phyloP scores from a whole-genome alignment of 2,329 filamentous ascomycete genomes.

The Meredithiella fracta region DNA sequence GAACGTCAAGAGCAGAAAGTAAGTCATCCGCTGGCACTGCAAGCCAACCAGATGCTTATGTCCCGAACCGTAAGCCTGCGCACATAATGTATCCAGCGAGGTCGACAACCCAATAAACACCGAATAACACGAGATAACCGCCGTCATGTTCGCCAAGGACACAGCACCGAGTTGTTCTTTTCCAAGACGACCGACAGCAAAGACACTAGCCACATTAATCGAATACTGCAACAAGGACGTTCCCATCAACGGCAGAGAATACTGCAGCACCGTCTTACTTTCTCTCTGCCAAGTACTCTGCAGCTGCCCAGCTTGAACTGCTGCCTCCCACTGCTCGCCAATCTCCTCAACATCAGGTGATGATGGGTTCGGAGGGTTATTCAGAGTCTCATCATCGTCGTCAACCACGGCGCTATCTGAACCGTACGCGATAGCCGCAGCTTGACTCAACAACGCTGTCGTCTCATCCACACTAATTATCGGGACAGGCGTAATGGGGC shows the following conservation, averaged over 20 bases:
- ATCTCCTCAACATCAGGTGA: slow-evolving; percentile 39
- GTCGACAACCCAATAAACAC: slow-evolving; percentile 77
- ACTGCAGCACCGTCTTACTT: slow-evolving; percentile 59
- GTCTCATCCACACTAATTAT: slow-evolving; percentile 8
- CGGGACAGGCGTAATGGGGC: slow-evolving; percentile 1
- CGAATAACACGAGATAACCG: slow-evolving; percentile 61
- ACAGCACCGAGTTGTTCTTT: slow-evolving; percentile 38
- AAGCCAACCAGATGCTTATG: slow-evolving; percentile 75
- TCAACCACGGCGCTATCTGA: slow-evolving; percentile 18
- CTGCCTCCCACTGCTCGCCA: slow-evolving; percentile 68
- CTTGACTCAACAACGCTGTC: not conserved
- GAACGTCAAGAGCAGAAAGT: slow-evolving; percentile 55
- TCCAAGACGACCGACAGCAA: slow-evolving; percentile 60
- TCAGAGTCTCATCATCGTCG: slow-evolving; percentile 14
- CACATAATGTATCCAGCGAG: slow-evolving; percentile 77
- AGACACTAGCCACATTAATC: slow-evolving; percentile 65
- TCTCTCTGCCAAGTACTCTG: slow-evolving; percentile 86
- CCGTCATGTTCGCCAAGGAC: slow-evolving; percentile 51
- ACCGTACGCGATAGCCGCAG: not conserved
- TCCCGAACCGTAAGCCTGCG: slow-evolving; percentile 86
- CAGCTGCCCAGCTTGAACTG: slow-evolving; percentile 63
- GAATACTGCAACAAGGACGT: slow-evolving; percentile 73
- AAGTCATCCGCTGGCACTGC: slow-evolving; percentile 67
- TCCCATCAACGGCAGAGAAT: slow-evolving; percentile 52
- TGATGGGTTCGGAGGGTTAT: slow-evolving; percentile 19